Evolutionary conservation across 768 basidiomycete species (phyloP).

Genomic region (Termitomyces sp.): DNA sequence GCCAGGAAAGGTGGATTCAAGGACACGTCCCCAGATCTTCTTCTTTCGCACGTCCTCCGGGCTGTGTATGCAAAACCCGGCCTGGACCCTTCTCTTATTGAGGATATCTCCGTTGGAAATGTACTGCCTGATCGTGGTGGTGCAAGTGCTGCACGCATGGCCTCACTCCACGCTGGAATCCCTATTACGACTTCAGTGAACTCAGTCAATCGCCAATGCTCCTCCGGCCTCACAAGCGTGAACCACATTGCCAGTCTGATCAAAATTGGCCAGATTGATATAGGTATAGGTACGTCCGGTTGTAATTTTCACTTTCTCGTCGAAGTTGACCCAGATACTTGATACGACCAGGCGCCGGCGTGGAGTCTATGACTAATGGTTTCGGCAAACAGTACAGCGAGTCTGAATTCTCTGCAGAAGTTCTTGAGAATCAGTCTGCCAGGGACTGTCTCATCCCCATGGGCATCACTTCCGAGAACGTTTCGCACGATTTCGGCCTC

Average conservation of each 20-base stretch:
- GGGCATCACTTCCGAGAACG: conserved; percentile 95
- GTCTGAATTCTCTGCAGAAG: conserved; percentile 58
- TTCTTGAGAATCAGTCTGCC: conserved; percentile 63
- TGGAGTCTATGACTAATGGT: conserved; percentile 86
- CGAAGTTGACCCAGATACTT: neutral
- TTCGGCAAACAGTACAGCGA: conserved; percentile 50
- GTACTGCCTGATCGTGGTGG: conserved; percentile 87
- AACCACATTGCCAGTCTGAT: conserved; percentile 83
- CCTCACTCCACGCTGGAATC: conserved; percentile 80
- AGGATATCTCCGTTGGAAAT: conserved; percentile 83
- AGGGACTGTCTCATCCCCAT: conserved; percentile 84
- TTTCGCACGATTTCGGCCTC: conserved; percentile 75
- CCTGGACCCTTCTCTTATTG: conserved; percentile 78
- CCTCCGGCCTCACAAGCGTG: conserved; percentile 79
- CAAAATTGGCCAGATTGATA: conserved; percentile 72
- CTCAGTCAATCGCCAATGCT: conserved; percentile 90
- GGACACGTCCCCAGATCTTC: conserved; percentile 80
- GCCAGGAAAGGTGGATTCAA: conserved; percentile 88
- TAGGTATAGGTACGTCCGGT: conserved; percentile 72
- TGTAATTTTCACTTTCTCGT: neutral
- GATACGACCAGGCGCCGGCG: conserved; percentile 59
- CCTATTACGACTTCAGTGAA: conserved; percentile 68
- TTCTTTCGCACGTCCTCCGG: conserved; percentile 70
- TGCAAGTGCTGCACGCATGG: conserved; percentile 79
- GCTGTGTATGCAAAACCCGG: conserved; percentile 61